Conservation (phyloP, 495 filamentous ascomycete genomes). For the Pseudotulostoma volvatum region DNA sequence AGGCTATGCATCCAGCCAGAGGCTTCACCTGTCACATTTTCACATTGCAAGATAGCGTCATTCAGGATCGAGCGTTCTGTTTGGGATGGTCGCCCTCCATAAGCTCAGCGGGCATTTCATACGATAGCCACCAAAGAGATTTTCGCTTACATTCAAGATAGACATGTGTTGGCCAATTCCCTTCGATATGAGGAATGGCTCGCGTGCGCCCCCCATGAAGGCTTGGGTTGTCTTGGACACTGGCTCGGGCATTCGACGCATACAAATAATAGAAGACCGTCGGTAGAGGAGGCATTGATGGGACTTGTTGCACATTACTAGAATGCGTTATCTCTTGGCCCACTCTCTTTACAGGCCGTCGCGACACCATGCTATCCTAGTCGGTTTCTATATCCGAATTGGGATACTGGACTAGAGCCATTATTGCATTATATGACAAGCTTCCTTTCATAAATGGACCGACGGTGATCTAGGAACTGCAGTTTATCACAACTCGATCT, state of each 20-base stretch:
- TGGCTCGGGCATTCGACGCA: conserved; percentile 53
- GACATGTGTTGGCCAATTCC: conserved; percentile 84
- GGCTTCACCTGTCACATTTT: conserved; percentile 6
- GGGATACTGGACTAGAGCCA: conserved; percentile 62
- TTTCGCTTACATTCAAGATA: conserved; percentile 92
- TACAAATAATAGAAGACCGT: conserved; percentile 77
- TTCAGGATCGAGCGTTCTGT: conserved; percentile 37
- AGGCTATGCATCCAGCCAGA: conserved; percentile 34
- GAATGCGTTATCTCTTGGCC: conserved; percentile 2
- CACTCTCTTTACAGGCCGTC: background rate
- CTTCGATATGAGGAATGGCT: conserved; percentile 66
- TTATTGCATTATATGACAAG: no score
- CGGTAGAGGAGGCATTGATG: conserved; percentile 71
- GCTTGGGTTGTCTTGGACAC: conserved; percentile 61
- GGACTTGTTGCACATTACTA: background rate
- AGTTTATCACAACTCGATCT: no score
- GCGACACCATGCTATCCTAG: conserved; percentile 1
- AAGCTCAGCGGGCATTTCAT: conserved; percentile 12
- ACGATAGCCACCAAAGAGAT: no score
- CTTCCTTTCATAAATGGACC: no score
- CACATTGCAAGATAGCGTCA: conserved; percentile 30
- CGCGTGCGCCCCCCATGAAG: conserved; percentile 75
- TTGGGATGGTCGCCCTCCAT: conserved; percentile 51
- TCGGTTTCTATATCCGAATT: conserved; percentile 45
- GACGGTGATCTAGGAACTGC: no score